Base-by-base conservation (phyloP, 192 early-diverging fungal species). In the Ambispora gerdemannii region DNA sequence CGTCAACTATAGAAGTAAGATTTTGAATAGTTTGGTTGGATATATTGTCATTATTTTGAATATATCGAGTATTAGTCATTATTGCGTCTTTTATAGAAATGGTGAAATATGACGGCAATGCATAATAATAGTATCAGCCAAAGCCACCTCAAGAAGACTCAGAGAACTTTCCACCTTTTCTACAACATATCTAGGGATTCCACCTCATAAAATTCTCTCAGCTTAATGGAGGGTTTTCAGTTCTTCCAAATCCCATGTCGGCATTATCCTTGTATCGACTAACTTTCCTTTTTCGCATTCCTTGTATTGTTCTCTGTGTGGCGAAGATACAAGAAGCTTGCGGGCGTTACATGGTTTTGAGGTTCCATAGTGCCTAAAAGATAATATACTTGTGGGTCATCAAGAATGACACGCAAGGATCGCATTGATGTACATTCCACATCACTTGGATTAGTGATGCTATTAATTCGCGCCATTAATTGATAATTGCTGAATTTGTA, bases 231-330 rank as follows among this genome's bases (percentile, higher is more conserved):
- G 32, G 58, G 58, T 28, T 60, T 60, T 31, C 32, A 60, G n/a
- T 60, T 60, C 58, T n/a, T 60, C 3, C 32, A 60, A 60, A 28
- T 60, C 58, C 3, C 3, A 60, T n/a, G 1, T 34, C 27, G 58
- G 58, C 32, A 60, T 60, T 60, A 60, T 60, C 28, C 58, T 60
- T 34, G 58, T 60, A 34, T 60, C 58, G 32, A 60, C 58, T 60
- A n/a, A 32, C 58, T 1, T 1, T 30, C 3, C n/a, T 34, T 60
- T 60, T 60, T 60, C 32, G n/a, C 32, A 60, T 32, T 60, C 28
- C 58, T 60, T 60, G 58, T 34, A 60, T 28, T 24, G 58, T 1
- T 60, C 58, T 60, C 58, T 60, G n/a, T 60, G 27, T 24, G 58
- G 58, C n/a, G 58, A 60, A 0, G n/a, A 60, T 34, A 60, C 32